These are phyloP conservation scores for Aureobasidium sp. DNA, from an alignment of 2,329 filamentous ascomycete genomes.

Conservation along the genomic window DNA sequence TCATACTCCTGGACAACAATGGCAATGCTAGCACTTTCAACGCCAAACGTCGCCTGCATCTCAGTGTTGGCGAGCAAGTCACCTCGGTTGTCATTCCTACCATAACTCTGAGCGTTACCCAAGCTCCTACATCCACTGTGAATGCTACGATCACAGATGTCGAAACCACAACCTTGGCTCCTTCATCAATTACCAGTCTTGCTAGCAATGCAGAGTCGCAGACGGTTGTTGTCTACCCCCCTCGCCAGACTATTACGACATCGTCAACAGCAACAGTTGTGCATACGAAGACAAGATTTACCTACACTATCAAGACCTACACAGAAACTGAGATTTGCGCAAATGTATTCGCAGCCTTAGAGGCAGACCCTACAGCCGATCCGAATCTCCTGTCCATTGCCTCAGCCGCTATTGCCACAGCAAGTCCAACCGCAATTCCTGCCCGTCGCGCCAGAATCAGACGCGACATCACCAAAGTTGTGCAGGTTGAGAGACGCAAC, in stretches of 20 bases:
- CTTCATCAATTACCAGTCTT: slow-evolving; percentile 20
- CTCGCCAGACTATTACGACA: slow-evolving; percentile 18
- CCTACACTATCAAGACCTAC: slow-evolving; percentile 19
- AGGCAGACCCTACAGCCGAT: slow-evolving; percentile 2
- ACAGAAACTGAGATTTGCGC: slow-evolving; percentile 29
- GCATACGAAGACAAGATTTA: neutral
- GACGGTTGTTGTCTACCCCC: slow-evolving; percentile 11
- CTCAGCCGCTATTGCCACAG: neutral
- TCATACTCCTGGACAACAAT: slow-evolving; percentile 39
- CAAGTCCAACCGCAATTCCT: neutral
- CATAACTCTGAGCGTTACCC: slow-evolving; percentile 24
- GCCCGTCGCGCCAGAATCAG: neutral
- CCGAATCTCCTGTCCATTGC: neutral
- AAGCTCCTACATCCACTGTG: slow-evolving; percentile 18
- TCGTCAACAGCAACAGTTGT: slow-evolving; percentile 8
- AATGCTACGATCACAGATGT: slow-evolving; percentile 23
- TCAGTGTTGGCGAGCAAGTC: slow-evolving; percentile 30
- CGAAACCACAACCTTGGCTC: neutral
- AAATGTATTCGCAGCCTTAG: slow-evolving; percentile 18
- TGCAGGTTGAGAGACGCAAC: slow-evolving; percentile 1
- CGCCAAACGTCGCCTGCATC: slow-evolving; percentile 37
- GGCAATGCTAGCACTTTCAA: slow-evolving; percentile 37
- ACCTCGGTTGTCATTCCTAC: slow-evolving; percentile 23
- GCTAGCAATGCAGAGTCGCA: slow-evolving; percentile 24
- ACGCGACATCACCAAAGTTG: neutral